Base-by-base conservation (phyloP, 148 eudicot species). In the Agrostemma githago region DNA sequence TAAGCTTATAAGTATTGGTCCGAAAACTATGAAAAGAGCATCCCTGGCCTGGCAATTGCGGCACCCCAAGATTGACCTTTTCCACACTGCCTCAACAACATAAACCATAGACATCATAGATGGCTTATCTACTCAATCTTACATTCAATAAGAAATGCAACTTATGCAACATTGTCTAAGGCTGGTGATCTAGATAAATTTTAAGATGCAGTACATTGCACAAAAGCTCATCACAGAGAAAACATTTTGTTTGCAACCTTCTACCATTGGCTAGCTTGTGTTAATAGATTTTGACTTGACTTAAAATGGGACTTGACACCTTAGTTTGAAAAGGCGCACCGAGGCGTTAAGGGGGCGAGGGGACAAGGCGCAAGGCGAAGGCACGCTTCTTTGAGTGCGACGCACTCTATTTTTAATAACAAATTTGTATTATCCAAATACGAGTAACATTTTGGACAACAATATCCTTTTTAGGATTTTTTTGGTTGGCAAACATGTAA, bases 1-100 rank as follows among this genome's bases (percentile, higher is more conserved):
- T 94, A 46, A 94, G 92, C 79, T 94, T 94, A 83, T 89, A 94
- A 0, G 98, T 91, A 82, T 92, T 94, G 71, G 98, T 94, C 40
- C 93, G 88, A 57, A 94, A 94, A 73, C 98, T 90, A 84, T 92
- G 99, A 78, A 95, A 92, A 17, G 99, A 90, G 83, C 99, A 95
- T 8, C 97, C 99, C 76, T 95, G 96, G 48, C 99, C 99, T 11
- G 99, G 97, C 77, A 95, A 82, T 80, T 90, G 97, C n/a, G 99
- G 99, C 78, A 95, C 97, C 76, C 99, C 99, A 73, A 95, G 99
- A 78, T 92, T 95, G 61, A 90, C 97, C 82, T 95, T 95, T 60
- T 92, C 96, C 72, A 43, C 90, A 81, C 99, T 95, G 90, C 76
- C 65, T 70, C 77, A 78, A 76, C 74, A 73, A 76, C 57, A 72